Base-by-base conservation (phyloP, 768 basidiomycete species). In the Pisolithus tinctorius region DNA sequence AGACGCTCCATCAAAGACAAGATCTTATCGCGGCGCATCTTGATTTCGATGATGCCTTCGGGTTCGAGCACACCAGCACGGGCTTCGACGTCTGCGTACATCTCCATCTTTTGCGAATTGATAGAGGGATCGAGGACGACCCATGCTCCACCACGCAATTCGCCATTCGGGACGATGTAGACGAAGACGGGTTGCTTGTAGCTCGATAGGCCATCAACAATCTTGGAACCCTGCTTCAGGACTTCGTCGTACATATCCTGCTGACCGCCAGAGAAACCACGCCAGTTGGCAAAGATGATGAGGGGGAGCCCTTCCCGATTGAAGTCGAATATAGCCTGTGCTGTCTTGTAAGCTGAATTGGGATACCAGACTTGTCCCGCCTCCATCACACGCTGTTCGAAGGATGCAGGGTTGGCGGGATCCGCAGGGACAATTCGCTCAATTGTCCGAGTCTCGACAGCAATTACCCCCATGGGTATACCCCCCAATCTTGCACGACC, bases 281-380 rank as follows among this genome's bases (percentile, higher is more conserved):
- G 89, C 93, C 96, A 98, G 76, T 99, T 99, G 49, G 96, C 96
- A 63, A 99, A 97, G 69, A 99, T 94, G 68, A 98, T 94, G 53
- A 99, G 77, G 4, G 96, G 96, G 13, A 99, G 76, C 23, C 90
- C 92, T 71, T 99, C 96, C 40, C 96, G 86, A 71, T 95, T 88
- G 76, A 98, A 91, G 72, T 99, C 96, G 69, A 93, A 93, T 74
- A 98, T 98, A 14, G 96, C 95, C 63, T 98, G 96, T 7, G 94
- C 96, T 7, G 96, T 99, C 79, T 99, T 99, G 77, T 96, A 94
- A 6, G 96, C 94, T 5, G 93, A 95, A 70, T 99, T 98, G 34
- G 96, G 96, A 68, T 97, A 98, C 96, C 96, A 99, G 25, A 98
- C 96, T 70, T 95, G 93, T 58, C 96, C 96, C n/a, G 96, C 96